These are phyloP conservation scores for Spathaspora passalidarum DNA, from an alignment of 805 yeast genomes.

Conservation along the genomic window DNA sequence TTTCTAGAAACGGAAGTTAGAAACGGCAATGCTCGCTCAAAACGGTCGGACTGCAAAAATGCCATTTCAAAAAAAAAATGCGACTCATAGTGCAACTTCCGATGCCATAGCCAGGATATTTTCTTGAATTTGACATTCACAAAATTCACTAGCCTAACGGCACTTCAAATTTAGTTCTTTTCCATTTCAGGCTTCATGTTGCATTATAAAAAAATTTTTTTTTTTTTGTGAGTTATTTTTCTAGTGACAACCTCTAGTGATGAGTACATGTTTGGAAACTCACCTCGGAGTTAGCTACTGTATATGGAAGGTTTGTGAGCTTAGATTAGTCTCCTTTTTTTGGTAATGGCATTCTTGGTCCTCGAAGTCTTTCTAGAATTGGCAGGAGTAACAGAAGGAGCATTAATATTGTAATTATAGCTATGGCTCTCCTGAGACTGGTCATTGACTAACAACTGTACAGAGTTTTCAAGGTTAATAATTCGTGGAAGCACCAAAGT, in stretches of 20 bases:
- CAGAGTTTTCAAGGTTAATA: conserved; percentile 10
- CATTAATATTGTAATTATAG: background rate
- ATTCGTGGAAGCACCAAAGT: conserved; percentile 15
- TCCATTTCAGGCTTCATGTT: background rate
- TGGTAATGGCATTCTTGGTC: background rate
- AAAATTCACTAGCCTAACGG: too few species aligned
- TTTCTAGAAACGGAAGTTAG: background rate
- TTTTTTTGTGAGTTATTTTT: background rate
- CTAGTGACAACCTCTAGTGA: too few species aligned
- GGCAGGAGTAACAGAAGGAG: background rate
- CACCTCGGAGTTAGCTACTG: background rate
- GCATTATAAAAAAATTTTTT: background rate
- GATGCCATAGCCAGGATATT: too few species aligned
- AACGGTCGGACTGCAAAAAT: background rate
- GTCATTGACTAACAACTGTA: background rate
- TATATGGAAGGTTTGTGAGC: background rate
- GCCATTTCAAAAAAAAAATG: background rate
- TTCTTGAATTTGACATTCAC: too few species aligned
- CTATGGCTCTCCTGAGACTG: background rate
- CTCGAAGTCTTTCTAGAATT: conserved; percentile 1
- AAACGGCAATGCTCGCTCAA: background rate
- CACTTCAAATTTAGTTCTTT: background rate
- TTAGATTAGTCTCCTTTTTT: background rate
- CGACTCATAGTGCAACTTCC: too few species aligned
- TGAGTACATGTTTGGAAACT: background rate